Evolutionary conservation across 1,284 basidiomycete genomes (phyloP).

Genomic region (Inonotus hispidus): DNA sequence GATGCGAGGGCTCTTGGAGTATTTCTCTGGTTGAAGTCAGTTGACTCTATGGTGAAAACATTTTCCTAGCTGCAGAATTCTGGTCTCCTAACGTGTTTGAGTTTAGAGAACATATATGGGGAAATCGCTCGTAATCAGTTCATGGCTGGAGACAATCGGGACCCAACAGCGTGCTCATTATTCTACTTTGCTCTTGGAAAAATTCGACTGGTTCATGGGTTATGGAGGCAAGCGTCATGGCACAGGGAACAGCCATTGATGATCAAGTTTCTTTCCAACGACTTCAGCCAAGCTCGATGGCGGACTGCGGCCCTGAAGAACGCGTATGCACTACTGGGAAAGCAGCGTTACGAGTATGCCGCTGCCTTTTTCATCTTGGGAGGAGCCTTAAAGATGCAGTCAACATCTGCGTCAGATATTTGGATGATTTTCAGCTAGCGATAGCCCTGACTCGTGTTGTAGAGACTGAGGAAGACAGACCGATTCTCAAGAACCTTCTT

Average conservation of each 20-base stretch:
- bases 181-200: slow-evolving; percentile 96
- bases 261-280: slow-evolving; percentile 90
- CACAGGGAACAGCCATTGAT: slow-evolving; percentile 88
- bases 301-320: slow-evolving; percentile 94
- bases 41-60: slow-evolving; percentile 61
- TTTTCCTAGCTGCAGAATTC: background rate
- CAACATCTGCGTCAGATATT: slow-evolving; percentile 83
- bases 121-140: slow-evolving; percentile 91
- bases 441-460: slow-evolving; percentile 81
- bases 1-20: slow-evolving; percentile 85
- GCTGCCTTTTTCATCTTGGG: slow-evolving; percentile 97
- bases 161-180: slow-evolving; percentile 86
- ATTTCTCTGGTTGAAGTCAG: slow-evolving; percentile 81
- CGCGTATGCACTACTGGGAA: slow-evolving; percentile 88
- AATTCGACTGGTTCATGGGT: slow-evolving; percentile 83
- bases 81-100: background rate
- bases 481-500: slow-evolving; percentile 68
- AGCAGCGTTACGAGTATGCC: slow-evolving; percentile 93
- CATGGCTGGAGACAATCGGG: slow-evolving; percentile 77
- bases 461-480: slow-evolving; percentile 79
- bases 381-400: slow-evolving; percentile 85
- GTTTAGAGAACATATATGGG: slow-evolving; percentile 71
- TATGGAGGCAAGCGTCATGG: slow-evolving; percentile 95
- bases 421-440: slow-evolving; percentile 88
- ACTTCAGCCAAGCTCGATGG: slow-evolving; percentile 86